Base-by-base conservation (phyloP, 768 basidiomycete genomes). In the Xerocomellus dryophilus region DNA sequence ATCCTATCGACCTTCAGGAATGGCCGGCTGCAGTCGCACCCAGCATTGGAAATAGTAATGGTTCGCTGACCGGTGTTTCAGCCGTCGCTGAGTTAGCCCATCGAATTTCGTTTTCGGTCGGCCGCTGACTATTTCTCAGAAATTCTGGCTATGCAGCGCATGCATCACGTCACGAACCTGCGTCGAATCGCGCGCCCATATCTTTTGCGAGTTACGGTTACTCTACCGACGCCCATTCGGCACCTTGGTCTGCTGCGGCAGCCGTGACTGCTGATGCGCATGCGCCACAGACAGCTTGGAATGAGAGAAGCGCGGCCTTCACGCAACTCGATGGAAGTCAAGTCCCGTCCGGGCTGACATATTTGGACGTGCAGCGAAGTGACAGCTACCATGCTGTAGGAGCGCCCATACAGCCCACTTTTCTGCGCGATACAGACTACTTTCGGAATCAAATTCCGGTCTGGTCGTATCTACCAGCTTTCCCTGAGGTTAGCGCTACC, bases 361-460 rank as follows among this genome's bases (percentile, higher is more conserved):
- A 43, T 50, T 4, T 8, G 29, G 40, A 40, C 12, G 7, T 11
- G 12, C 53, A 20, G 27, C 27, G 36, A 32, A 49, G 47, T 14
- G 11, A 47, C 18, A 2, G 9, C 25, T 2, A 2, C 66, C 66
- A 67, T 43, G 59, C 66, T 67, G 66, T 68, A 43, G 38, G 3
- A 14, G 35, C 57, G 43, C 53, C 25, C 1, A 32, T 56, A 60
- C 57, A 61, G 61, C 64, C 38, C 8, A 0, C 11, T 2, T 8
- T 7, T 20, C 29, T 3, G 2, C n/a, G 2, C 7, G 36, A n/a
- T 23, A 6, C 20, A 17, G 18, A 14, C 11, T 3, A 36, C 15
- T 2, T 14, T 7, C 10, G 29, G 1, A 10, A 47, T 32, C 31
- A 20, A 10, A 10, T 18, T 2, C 38, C 35, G 7, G 8, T 38